A percentile compares a stretch with the other conserved stretches of the same genome.
These are phyloP conservation scores for Obba rivulosa DNA, from an alignment of 768 basidiomycete species.

Conservation along the genomic window DNA sequence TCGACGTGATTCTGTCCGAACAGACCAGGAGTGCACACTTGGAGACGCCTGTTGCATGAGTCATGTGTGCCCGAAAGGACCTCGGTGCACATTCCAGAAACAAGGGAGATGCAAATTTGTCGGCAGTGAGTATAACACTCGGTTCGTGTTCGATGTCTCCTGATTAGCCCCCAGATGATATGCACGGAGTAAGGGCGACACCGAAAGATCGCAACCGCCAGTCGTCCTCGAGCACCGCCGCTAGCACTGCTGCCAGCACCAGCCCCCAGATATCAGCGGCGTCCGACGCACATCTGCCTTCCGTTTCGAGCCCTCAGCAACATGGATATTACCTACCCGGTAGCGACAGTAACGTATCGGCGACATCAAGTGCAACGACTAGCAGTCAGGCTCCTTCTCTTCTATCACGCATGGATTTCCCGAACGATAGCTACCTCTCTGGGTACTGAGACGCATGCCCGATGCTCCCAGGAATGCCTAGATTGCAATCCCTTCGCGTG, in stretches of 20 bases:
- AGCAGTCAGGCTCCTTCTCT: background rate
- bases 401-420: background rate
- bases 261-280: background rate
- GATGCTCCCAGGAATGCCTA: too few species aligned
- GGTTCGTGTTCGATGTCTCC: background rate
- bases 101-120: constrained; percentile 30
- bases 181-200: background rate
- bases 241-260: background rate
- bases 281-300: background rate
- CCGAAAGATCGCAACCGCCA: background rate
- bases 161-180: constrained; percentile 1
- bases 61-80: constrained; percentile 32
- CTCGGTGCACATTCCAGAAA: constrained; percentile 28
- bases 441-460: too few species aligned
- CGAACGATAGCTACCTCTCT: too few species aligned
- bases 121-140: constrained; percentile 19
- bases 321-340: background rate
- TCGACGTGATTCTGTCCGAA: background rate
- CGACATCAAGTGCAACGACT: background rate
- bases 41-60: constrained; percentile 30
- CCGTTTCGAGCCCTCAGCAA: background rate
- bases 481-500: too few species aligned
- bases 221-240: background rate
- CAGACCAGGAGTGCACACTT: constrained; percentile 19
- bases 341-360: background rate